Evolutionary conservation across 192 early-diverging fungal species (phyloP).

Genomic region (Chytriomyces sp.): DNA sequence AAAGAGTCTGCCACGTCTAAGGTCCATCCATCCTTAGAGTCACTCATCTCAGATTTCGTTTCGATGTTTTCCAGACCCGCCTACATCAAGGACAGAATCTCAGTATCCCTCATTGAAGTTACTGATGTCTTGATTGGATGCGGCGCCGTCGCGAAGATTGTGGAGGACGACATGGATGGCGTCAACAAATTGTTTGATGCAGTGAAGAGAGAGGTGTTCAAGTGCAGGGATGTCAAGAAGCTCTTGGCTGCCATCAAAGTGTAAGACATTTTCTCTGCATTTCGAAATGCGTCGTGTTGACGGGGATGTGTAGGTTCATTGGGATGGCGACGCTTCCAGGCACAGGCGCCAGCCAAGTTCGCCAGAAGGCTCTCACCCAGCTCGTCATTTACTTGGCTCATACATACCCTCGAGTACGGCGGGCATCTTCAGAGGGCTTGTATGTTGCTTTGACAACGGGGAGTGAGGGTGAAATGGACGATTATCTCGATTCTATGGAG

Average conservation of each 20-base stretch:
- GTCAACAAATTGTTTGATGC: slow-evolving; percentile 45
- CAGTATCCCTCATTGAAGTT: slow-evolving; percentile 67
- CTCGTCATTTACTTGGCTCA: slow-evolving; percentile 70
- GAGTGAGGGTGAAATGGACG: slow-evolving; percentile 43
- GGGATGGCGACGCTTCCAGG: slow-evolving; percentile 46
- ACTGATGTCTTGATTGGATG: slow-evolving; percentile 67
- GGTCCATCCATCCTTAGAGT: neutral
- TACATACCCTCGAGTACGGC: slow-evolving; percentile 77
- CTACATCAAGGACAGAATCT: slow-evolving; percentile 66
- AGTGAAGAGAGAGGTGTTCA: slow-evolving; percentile 52
- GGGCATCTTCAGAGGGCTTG: slow-evolving; percentile 69
- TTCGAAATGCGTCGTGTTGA: neutral
- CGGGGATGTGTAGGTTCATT: slow-evolving; percentile 43
- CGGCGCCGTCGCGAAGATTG: slow-evolving; percentile 43
- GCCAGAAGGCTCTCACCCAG: slow-evolving; percentile 57
- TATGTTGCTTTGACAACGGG: slow-evolving; percentile 64
- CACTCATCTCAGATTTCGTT: slow-evolving; percentile 14
- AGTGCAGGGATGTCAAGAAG: slow-evolving; percentile 65
- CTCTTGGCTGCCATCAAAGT: slow-evolving; percentile 64
- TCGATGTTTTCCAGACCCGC: slow-evolving; percentile 27
- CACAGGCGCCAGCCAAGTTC: slow-evolving; percentile 13
- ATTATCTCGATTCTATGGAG: slow-evolving; percentile 37
- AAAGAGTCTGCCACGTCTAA: neutral
- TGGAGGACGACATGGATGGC: neutral
- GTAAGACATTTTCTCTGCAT: slow-evolving; percentile 39